These are phyloP conservation scores for Bonia amplexicaulis DNA, from an alignment of 176 grass and related monocot genomes.

Conservation along the genomic window DNA sequence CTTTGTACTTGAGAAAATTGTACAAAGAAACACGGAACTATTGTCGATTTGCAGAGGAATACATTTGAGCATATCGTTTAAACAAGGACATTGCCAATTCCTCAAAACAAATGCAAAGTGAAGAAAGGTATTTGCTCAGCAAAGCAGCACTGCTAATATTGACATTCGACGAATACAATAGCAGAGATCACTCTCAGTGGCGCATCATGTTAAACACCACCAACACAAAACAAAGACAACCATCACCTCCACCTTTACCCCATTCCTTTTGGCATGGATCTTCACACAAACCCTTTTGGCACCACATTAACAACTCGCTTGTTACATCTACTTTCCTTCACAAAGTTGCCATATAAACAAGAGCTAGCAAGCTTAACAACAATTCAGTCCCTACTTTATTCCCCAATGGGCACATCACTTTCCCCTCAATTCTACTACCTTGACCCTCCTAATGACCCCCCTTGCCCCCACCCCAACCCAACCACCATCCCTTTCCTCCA, in stretches of 20 bases:
- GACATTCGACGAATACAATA: not conserved
- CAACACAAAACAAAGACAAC: not conserved
- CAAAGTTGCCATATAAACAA: constrained; percentile 39
- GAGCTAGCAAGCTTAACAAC: constrained; percentile 7
- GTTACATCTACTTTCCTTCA: constrained; percentile 22
- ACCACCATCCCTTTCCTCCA: constrained; percentile 1
- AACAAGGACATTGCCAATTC: not conserved
- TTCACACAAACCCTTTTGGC: not conserved
- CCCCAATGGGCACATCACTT: constrained; percentile 22
- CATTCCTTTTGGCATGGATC: not conserved
- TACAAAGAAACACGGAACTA: not conserved
- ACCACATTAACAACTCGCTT: not conserved
- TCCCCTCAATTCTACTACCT: constrained; percentile 37
- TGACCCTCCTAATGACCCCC: constrained; percentile 13
- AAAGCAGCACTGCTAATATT: not conserved
- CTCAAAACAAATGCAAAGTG: not conserved
- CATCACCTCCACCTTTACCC: constrained; percentile 1
- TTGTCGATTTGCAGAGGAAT: not conserved
- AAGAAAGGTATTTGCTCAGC: not conserved
- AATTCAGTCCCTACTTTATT: constrained; percentile 2
- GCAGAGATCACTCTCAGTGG: not conserved
- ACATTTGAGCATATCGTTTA: not conserved
- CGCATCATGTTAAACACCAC: constrained; percentile 4
- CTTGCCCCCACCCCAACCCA: constrained; percentile 18
- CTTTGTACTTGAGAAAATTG: not conserved